Percentiles rank a stretch among this genome's conserved stretches.
Evolutionary conservation across 2,329 filamentous ascomycete genomes (phyloP).

Genomic region (Zopfia rhizophila): DNA sequence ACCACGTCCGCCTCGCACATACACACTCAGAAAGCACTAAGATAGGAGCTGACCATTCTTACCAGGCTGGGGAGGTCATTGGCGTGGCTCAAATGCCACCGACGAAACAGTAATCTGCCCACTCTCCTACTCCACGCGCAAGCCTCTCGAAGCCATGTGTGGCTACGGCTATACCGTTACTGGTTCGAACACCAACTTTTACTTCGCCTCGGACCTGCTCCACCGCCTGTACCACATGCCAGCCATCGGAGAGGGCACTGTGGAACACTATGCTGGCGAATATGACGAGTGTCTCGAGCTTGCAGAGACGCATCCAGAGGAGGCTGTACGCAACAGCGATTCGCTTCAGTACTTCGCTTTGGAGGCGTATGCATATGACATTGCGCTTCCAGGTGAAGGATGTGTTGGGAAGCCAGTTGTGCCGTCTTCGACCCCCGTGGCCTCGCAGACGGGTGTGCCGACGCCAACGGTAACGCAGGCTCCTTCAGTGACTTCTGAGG

Average conservation of each 20-base stretch:
- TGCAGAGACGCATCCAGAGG: constrained; percentile 61
- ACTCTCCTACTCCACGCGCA: constrained; percentile 67
- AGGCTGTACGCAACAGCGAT: constrained; percentile 67
- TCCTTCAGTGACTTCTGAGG: constrained; percentile 18
- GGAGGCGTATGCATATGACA: constrained; percentile 73
- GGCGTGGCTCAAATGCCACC: constrained; percentile 72
- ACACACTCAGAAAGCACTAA: neutral
- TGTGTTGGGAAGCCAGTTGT: constrained; percentile 61
- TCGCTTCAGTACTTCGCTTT: constrained; percentile 75
- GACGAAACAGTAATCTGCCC: constrained; percentile 76
- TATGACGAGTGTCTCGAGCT: constrained; percentile 66
- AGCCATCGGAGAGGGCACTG: constrained; percentile 66
- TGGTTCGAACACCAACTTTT: constrained; percentile 65
- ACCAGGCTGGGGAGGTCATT: constrained; percentile 76
- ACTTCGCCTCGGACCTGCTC: constrained; percentile 73
- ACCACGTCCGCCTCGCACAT: neutral
- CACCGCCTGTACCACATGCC: constrained; percentile 74
- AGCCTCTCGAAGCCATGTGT: constrained; percentile 69
- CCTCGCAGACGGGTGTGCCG: constrained; percentile 10
- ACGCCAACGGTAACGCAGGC: constrained; percentile 7
- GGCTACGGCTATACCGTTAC: constrained; percentile 71
- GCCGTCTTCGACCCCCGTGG: constrained; percentile 14
- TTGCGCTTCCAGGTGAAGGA: constrained; percentile 70
- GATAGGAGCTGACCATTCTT: no score
- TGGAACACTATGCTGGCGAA: constrained; percentile 71